Base-by-base conservation (phyloP, 176 grass and related monocot species). In the Secale cereale region DNA sequence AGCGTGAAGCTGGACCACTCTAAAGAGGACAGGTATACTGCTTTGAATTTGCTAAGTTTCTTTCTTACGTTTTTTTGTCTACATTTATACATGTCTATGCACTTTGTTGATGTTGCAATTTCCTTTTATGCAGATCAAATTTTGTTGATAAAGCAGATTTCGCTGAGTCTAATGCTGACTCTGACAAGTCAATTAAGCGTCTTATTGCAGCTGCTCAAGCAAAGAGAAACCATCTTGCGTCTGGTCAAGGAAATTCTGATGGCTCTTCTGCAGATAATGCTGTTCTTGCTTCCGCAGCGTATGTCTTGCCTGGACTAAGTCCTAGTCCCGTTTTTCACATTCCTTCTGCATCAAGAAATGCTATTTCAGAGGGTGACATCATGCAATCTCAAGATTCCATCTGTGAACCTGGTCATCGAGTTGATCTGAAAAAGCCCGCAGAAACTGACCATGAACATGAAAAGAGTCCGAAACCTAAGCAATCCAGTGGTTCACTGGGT, bases 141-240 rank as follows among this genome's bases (percentile, higher is more conserved):
- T 76, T 74, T 75, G 23, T 74, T 94, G 83, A 87, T 86, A 89
- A 84, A 88, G 65, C 81, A 59, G 62, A 79, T 83, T 87, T 75
- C 30, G 56, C 75, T 35, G 82, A 89, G 77, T 32, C 46, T 70
- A 74, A 78, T 70, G 8, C 69, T 33, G 90, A 92, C 56, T 77
- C 82, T 30, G 78, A 77, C 59, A 96, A 73, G 46, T 99, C 97
- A 86, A 95, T 99, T 90, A 99, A 92, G 77, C 81, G 94, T 92
- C 93, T 99, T 81, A 99, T 99, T 84, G 97, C 97, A 85, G 97
- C 88, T 91, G 97, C 97, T 77, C 97, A 96, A 77, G 93, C 97
- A 75, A 91, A 87, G 87, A 96, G 94, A 79, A 96, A 91, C 35
- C 91, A 96, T 67, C 92, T 96, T 84, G 97, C 72, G 10, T 87